Conservation (phyloP, 2,329 filamentous ascomycete genomes). For the Claviceps cyperi region DNA sequence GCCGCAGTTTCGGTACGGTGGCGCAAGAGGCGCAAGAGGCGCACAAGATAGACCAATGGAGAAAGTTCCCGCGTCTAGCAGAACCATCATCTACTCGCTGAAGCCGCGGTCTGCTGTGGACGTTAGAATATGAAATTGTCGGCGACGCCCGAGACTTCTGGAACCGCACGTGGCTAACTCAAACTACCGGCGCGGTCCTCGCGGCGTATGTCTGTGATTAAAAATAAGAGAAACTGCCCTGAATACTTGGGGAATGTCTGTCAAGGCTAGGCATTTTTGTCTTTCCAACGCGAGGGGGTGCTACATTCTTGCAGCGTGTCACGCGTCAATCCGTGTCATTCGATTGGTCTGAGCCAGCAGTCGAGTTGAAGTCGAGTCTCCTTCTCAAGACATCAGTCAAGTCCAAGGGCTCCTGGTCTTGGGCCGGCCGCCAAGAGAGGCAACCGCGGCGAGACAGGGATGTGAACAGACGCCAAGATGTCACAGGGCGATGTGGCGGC, state of each 20-base stretch:
- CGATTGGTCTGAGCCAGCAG: background rate
- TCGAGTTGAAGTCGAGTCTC: too few species aligned
- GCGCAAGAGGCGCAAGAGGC: background rate
- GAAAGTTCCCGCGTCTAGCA: background rate
- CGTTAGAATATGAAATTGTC: background rate
- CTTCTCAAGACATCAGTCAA: background rate
- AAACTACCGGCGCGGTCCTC: background rate
- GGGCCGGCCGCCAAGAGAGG: background rate
- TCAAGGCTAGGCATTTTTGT: background rate
- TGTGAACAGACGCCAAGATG: background rate
- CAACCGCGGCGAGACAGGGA: background rate
- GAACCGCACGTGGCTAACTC: background rate
- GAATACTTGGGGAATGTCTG: background rate
- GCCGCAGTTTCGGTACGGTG: background rate
- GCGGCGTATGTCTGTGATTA: background rate
- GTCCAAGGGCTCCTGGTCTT: background rate
- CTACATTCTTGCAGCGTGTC: background rate
- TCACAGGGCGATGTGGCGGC: background rate
- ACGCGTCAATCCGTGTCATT: background rate
- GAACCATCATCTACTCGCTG: background rate
- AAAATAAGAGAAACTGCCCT: background rate
- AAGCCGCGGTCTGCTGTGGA: background rate
- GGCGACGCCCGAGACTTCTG: constrained; percentile 1
- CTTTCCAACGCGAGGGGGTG: background rate
- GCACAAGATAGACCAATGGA: background rate